Conservation (phyloP, 2,329 filamentous ascomycete species). For the Clonostachys solani region DNA sequence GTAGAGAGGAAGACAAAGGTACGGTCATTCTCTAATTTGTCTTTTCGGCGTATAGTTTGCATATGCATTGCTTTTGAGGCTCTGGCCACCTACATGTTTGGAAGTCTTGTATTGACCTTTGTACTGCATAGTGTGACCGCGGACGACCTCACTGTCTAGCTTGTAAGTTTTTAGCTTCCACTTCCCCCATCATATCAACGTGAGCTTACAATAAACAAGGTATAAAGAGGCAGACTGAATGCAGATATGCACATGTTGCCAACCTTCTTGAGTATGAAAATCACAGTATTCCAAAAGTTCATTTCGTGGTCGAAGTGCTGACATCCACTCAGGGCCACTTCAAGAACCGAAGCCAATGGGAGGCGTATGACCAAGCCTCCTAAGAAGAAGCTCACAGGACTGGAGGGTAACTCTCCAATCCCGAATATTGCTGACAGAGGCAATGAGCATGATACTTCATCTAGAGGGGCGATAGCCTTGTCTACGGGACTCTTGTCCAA, state of each 20-base stretch:
- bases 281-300: neutral
- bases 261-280: conserved; percentile 67
- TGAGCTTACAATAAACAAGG: conserved; percentile 37
- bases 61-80: neutral
- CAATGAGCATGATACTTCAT: conserved; percentile 37
- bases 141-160: conserved; percentile 65
- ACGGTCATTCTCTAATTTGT: conserved; percentile 15
- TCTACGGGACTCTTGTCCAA: conserved; percentile 65
- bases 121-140: conserved; percentile 60
- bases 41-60: neutral
- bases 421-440: conserved; percentile 54
- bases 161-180: conserved; percentile 37
- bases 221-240: conserved; percentile 72
- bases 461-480: conserved; percentile 46
- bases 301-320: conserved; percentile 3
- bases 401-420: conserved; percentile 28
- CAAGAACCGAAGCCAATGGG: conserved; percentile 45
- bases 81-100: neutral
- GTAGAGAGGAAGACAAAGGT: conserved; percentile 82
- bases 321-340: conserved; percentile 45
- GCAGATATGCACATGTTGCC: conserved; percentile 71
- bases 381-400: conserved; percentile 40
- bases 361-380: conserved; percentile 54
- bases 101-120: neutral
- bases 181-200: neutral